Evolutionary conservation across 495 filamentous ascomycete genomes (phyloP), one percentile per base, ranked within the genome.

Genomic region (Barbatosphaeria neglecta): DNA sequence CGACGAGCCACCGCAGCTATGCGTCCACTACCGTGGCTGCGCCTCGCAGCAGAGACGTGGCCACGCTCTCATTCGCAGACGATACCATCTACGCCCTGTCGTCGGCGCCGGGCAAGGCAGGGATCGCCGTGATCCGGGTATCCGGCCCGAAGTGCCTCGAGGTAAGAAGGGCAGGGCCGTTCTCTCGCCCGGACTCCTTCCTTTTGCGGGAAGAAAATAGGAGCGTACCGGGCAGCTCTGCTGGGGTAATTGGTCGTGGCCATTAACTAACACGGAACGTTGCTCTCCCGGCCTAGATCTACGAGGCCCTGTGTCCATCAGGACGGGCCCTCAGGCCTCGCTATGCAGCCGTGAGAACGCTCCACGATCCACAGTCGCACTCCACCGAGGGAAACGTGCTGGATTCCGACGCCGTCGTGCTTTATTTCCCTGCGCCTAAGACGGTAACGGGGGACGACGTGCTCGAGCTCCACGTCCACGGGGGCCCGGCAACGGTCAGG

Each of bases 381-480:
- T 55, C 50, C 9, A 53, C 55, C 3, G 54, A 66, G 17, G 37
- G 38, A 11, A 62, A 68, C 45, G 62, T 95, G 11, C 77, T 98
- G 8, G 92, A 98, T 59, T 75, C 90, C 4, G 75, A 76, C 33
- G 84, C 93, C 3, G 60, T 98, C 1, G 76, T 95, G 17, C 74
- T 98, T n/a, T 87, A 83, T 64, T 95, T 97, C 56, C 86, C 89
- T 0, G 72, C 68, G 1, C 90, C 93, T 0, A 74, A 79, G 40
- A 92, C 89, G 0, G 86, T 84, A 19, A 98, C 92, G 0, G 92
- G 92, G 17, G 89, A 97, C 61, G 87, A 95, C 54, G 73, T 96
- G 1, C 75, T 98, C 17, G 92, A 98, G 59, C 66, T 98, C 2
- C 92, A 98, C 55, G 74, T 96, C 27, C 92, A 98, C 54, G 92